Base-by-base conservation (phyloP, 2,329 filamentous ascomycete species). In the Xylariaceae sp. region DNA sequence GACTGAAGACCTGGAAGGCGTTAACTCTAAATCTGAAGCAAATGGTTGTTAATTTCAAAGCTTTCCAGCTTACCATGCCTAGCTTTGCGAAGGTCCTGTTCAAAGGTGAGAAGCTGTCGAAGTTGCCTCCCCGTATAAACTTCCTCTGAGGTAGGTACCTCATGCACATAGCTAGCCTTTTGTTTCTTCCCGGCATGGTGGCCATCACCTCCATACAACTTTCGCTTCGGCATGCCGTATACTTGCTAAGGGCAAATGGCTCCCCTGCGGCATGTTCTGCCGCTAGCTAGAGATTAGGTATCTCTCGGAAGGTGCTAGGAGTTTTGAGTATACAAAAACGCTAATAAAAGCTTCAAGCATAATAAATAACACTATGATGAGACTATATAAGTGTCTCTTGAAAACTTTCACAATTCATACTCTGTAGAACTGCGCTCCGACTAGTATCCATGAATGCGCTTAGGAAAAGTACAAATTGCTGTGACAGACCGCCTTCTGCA, bases 1-100 rank as follows among this genome's bases (percentile, higher is more conserved):
- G 96, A 99, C 58, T 95, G 89, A 1, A 99, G 80, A 72, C 68
- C 65, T 67, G 30, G 2, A 13, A 29, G n/a, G 8, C 2, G 50
- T 44, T 35, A 63, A 57, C 26, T 18, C 16, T 9, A 27, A 26
- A 11, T 3, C 10, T 26, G 6, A 7, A 49, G 21, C n/a, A 6
- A 10, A 35, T 23, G 3, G 3, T n/a, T 15, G 26, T 15, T n/a
- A n/a, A n/a, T n/a, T n/a, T n/a, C 15, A 39, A 18, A 9, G 18
- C 10, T 42, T 6, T 23, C 20, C 13, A 41, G 67, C 73, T 42
- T 72, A 83, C 82, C 87, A 73, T 88, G 88, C 69, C 87, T 82
- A 65, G 87, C 79, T 72, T 83, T 78, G 66, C 78, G 75, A 69
- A 84, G 73, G 70, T 91, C 86, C 72, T 91, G 88, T 61, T 88